Conservation (phyloP, 2,329 filamentous ascomycete species). For the Alternaria gansuensis region DNA sequence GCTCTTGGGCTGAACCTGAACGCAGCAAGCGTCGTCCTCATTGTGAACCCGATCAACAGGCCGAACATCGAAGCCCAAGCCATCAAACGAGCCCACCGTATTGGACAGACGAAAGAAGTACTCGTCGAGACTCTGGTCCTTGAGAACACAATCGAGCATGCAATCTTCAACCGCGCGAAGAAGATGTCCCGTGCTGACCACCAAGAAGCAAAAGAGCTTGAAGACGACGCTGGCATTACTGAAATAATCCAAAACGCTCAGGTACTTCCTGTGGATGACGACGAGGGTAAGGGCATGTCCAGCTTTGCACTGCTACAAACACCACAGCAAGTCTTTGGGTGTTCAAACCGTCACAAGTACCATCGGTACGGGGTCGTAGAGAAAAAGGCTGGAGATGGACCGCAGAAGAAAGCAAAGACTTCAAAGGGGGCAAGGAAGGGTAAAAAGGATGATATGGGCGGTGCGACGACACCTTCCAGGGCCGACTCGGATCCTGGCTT, state of each 20-base stretch:
- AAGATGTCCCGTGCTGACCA: constrained; percentile 74
- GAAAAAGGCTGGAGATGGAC: constrained; percentile 25
- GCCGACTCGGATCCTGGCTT: background rate
- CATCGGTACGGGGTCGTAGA: constrained; percentile 38
- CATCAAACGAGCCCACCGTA: constrained; percentile 86
- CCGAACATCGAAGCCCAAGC: constrained; percentile 88
- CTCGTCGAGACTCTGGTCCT: constrained; percentile 87
- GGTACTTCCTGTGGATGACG: constrained; percentile 56
- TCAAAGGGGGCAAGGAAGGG: constrained; percentile 7
- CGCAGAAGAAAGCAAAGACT: constrained; percentile 32
- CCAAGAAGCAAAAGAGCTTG: constrained; percentile 63
- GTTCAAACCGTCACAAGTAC: constrained; percentile 42
- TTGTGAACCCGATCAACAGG: constrained; percentile 86
- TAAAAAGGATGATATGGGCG: background rate
- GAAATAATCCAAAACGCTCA: constrained; percentile 67
- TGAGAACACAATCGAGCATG: constrained; percentile 81
- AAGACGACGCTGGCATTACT: constrained; percentile 67
- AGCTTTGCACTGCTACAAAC: constrained; percentile 55
- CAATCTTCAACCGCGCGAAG: constrained; percentile 76
- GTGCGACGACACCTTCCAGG: background rate
- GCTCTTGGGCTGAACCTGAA: constrained; percentile 88
- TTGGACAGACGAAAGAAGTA: constrained; percentile 81
- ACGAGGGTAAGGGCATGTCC: constrained; percentile 40
- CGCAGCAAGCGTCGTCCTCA: constrained; percentile 84
- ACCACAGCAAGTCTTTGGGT: constrained; percentile 59